Base-by-base conservation (phyloP, 305 asterid species). In the Petunia hybrid region DNA sequence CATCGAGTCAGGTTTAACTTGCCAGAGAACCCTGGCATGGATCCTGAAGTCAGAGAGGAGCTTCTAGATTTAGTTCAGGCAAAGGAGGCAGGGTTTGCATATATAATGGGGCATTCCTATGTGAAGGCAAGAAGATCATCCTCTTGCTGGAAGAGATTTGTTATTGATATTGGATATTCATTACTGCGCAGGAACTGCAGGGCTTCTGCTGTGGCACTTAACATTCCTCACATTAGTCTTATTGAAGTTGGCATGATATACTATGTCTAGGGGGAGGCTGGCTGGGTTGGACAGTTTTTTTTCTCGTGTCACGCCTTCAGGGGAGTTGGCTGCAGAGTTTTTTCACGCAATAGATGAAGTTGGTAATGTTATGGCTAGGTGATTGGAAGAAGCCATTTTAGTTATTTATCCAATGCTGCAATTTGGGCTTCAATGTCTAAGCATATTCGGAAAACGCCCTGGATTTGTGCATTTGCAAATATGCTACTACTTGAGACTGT, bases 201-300 rank as follows among this genome's bases (percentile, higher is more conserved):
- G 87, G 98, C 93, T 31, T 95, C 99, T 1, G 76, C 97, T 1
- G 99, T 93, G 59, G 92, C 94, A 13, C 97, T 95, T 40, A 90
- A 92, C 88, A 95, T 95, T 83, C 98, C 98, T 36, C 99, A 95
- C 84, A 95, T 93, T 75, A 93, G 98, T 89, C 94, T 93, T 77
- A 95, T 93, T 63, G 97, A 95, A 86, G 98, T 95, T 65, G 99
- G 99, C 69, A 95, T 13, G 62, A 91, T 95, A 75, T 94, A 95
- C 83, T 90, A 95, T 84, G 99, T 95, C 82, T 94, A 89, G 89
- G 48, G 62, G 8, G 78, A 73, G 45, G 46, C 1, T 73, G 78
- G 0, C 9, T 4, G 13, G 38, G 4, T 31, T 12, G 14, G 46
- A 51, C 35, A 71, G 6, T 8, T 51, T 13, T 74, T n/a, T n/a